Base-by-base conservation (phyloP, 106 monocot genomes). In the Dioscorea alata region DNA sequence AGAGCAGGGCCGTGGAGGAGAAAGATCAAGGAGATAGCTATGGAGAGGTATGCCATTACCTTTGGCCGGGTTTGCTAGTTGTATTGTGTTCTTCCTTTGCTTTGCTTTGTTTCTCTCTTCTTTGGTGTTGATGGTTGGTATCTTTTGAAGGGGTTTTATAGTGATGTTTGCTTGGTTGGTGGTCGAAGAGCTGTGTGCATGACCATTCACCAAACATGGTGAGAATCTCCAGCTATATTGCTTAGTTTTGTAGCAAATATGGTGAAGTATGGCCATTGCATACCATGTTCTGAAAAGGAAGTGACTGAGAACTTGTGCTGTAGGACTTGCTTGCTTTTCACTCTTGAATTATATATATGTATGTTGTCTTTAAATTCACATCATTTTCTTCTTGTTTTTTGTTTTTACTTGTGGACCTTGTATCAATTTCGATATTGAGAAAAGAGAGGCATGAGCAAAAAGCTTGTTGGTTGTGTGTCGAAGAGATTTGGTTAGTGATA, bases 1-100 rank as follows among this genome's bases (percentile, higher is more conserved):
- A 25, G 23, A 10, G 59, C 12, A 15, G 49, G 16, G 65, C 33
- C 32, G 56, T 58, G 50, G 25, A 76, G 63, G 52, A 66, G 57
- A 68, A 64, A 64, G 57, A 78, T 18, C 23, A 79, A 49, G 51
- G 35, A 23, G 52, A 77, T 53, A 31, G 28, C 35, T 22, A 22
- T 17, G 23, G 49, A 15, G 31, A 53, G 14, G 24, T 35, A 31
- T 49, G 16, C 15, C 69, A 74, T 66, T 28, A 57, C 64, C 13
- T 72, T 69, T 18, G 54, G 18, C 19, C 13, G 4, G 54, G 18
- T 54, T 54, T 18, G 54, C 15, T 16, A 6, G 19, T 54, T 54
- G 54, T 16, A 54, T 54, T 18, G 54, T 18, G 54, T 16, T 18
- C 19, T 16, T 54, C 13, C 18, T 14, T 18, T 5, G 1, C 54